Base-by-base conservation (phyloP, 306 rosid genomes). In the Lathyrus sativus region DNA sequence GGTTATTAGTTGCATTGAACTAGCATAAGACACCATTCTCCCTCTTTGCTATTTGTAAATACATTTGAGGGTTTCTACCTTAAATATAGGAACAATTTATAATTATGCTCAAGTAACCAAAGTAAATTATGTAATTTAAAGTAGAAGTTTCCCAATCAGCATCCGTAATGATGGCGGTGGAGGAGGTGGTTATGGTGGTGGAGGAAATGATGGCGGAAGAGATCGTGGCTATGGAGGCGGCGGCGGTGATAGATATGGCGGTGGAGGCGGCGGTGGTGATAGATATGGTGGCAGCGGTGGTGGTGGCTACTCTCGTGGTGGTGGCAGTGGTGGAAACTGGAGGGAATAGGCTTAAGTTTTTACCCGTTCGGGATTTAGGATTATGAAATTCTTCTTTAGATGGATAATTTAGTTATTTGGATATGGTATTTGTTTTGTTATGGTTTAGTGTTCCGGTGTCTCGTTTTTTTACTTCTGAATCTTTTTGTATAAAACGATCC, bases 301-400 rank as follows among this genome's bases (percentile, higher is more conserved):
- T 0, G 86, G 81, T 12, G 81, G 95, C 0, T 58, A 83, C 66
- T 67, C 78, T 1, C 51, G 91, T 3, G 77, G 90, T 0, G 96
- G 53, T 3, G 70, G 41, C 5, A 48, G 69, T 7, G 70, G 57
- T 45, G 57, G 88, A 3, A 87, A 67, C 80, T 91, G 97, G 97
- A 88, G 97, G 65, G 77, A 9, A 10, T 88, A 79, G 39, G 4
- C 39, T 6, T 15, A 11, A 39, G 15, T 17, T 9, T n/a, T 3
- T 59, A 17, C 2, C 3, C 6, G 10, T 15, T 37, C 19, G 46
- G 1, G 6, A 2, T 22, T 22, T 10, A 26, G 63, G 9, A 9
- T 42, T 29, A 43, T 11, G 24, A 12, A 4, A 1, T 14, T 39
- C 0, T 0, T 11, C 29, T 9, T 44, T 49, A 10, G 44, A 18